Base-by-base conservation (phyloP, 2,329 filamentous ascomycete genomes). In the Passalora sequoiae region DNA sequence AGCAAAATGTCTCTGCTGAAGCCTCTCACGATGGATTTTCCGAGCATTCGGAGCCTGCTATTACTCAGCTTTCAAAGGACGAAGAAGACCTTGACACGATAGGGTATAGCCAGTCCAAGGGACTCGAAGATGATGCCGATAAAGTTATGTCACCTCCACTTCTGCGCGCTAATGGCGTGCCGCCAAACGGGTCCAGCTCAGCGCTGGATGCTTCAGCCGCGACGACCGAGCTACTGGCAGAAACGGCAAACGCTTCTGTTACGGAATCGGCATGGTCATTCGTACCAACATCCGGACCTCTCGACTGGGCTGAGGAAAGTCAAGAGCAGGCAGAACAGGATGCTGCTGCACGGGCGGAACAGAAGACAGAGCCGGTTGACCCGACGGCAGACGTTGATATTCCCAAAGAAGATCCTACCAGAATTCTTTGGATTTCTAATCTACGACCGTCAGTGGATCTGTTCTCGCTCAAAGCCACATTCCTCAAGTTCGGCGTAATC, bases 261-360 rank as follows among this genome's bases (percentile, higher is more conserved):
- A 7, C 12, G 24, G 24, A 6, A 12, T 27, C 24, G 24, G 12
- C 12, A 6, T 27, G 24, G 24, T 7, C 6, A 7, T 6, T 27
- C 24, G 24, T 7, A 12, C 6, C 24, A 7, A 27, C 24, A 12
- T 6, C 6, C 15, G 16, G 20, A 36, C 20, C 33, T 8, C 8
- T 40, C 10, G 38, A 40, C 17, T 40, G 38, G 38, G 38, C 38
- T 9, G 38, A 40, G 20, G 38, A 40, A 15, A 40, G 38, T 31
- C 38, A 40, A 15, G 27, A 40, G 19, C 27, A 40, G 17, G 24
- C 38, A 10, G 19, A 28, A n/a, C 21, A 16, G 15, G 38, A 29
- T 6, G 24, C 25, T 40, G 24, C 19, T 21, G 24, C 38, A 6
- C 27, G 16, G 6, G 15, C 38, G 15, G 8, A 15, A 9, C 13